A percentile compares a stretch with the other conserved stretches of the same genome.
phyloP scores from a whole-genome alignment of 768 basidiomycete genomes.

The Tulasnella sp. region DNA sequence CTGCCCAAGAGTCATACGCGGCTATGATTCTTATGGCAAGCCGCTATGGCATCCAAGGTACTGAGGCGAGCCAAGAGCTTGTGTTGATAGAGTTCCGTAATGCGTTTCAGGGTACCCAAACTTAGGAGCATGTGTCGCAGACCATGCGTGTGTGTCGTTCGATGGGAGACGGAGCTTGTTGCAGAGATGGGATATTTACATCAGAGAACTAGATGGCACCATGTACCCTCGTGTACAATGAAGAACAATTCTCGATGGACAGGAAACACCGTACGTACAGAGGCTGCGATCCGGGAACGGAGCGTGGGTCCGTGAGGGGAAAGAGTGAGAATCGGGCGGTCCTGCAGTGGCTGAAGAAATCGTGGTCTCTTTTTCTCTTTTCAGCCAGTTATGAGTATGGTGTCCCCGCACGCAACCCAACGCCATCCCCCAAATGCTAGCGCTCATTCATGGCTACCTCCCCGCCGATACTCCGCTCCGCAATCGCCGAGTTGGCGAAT shows the following conservation, averaged over 20 bases:
- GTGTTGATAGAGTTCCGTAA: not conserved
- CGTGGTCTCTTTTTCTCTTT: not conserved
- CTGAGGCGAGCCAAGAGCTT: not conserved
- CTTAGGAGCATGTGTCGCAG: not conserved
- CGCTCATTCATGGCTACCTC: constrained; percentile 10
- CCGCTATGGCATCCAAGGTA: not conserved
- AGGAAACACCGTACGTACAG: constrained; percentile 3
- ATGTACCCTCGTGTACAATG: constrained; percentile 1
- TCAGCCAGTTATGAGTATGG: not conserved
- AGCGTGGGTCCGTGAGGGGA: constrained; percentile 6
- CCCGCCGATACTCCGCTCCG: constrained; percentile 72
- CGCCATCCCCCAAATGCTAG: constrained; percentile 5
- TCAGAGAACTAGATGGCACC: not conserved
- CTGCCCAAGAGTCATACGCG: not conserved
- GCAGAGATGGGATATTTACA: constrained; percentile 9
- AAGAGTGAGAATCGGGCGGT: constrained; percentile 9
- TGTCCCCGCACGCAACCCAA: not conserved
- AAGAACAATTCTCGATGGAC: not conserved
- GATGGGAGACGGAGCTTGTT: not conserved
- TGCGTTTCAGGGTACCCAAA: not conserved
- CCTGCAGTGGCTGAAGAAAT: not conserved
- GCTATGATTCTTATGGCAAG: not conserved
- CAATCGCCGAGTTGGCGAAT: constrained; percentile 75
- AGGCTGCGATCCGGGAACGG: not conserved
- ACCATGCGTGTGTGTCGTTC: not conserved